Base-by-base conservation (phyloP, 208 protist species). In the Leishmania guyanensis region DNA sequence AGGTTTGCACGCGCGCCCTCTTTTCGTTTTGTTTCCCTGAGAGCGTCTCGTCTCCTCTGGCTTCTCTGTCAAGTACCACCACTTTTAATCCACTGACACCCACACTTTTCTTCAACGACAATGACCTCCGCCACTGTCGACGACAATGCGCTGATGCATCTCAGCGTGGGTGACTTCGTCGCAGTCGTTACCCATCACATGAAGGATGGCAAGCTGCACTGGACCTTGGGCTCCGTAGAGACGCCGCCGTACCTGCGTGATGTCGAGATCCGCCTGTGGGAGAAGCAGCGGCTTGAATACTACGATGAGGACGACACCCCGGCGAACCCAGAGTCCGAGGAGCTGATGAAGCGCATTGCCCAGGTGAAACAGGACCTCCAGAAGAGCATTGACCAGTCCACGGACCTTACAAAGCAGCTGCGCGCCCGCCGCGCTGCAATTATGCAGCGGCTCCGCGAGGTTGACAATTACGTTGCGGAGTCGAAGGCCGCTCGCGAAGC, bases 191-290 rank as follows among this genome's bases (percentile, higher is more conserved):
- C 88, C n/a, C 85, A 90, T 54, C 64, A 90, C 77, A 84, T 82
- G 76, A 89, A 84, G n/a, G 86, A 89, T 53, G 80, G 84, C 81
- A 89, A 90, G 70, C 72, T 92, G 53, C 90, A 92, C 79, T 97
- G 94, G 92, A 97, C 90, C 3, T 90, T 97, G 29, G 92, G 94
- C 62, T 87, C 77, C 33, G 92, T 97, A 10, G 87, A 94, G 85
- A 90, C 83, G 39, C 89, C 86, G 22, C 90, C 90, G 65, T 96
- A 93, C 87, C 64, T 90, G 76, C 84, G 87, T 29, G 94, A 97
- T 83, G 85, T 94, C 0, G 92, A 97, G 79, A 78, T 97, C 22
- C 86, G 89, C 53, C 84, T 95, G 43, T 95, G 91, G 92, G 90
- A 91, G 80, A 88, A 85, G 81, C 84, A 91, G 78, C 80, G 82